These are phyloP conservation scores for Colletotrichum agaves DNA, from an alignment of 2,329 filamentous ascomycete genomes.

Conservation along the genomic window DNA sequence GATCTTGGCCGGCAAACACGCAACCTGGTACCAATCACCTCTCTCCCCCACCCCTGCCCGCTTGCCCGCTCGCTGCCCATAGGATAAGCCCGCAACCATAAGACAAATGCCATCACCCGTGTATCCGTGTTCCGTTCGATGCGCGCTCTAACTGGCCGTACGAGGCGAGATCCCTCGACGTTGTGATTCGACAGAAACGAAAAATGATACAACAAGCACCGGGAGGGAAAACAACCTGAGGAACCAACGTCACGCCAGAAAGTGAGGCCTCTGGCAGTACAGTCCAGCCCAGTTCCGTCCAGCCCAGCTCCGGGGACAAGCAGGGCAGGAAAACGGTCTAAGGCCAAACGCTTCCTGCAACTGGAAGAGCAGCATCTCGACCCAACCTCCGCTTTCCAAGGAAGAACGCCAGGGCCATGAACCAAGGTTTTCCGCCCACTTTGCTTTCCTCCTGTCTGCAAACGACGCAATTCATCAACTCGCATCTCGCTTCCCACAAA, in stretches of 20 bases:
- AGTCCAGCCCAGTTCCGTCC: too few relatives aligned
- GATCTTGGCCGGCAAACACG: conserved; percentile 34
- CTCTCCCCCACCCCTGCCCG: not conserved
- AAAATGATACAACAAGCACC: conserved; percentile 7
- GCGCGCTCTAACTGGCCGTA: not conserved
- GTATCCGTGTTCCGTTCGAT: not conserved
- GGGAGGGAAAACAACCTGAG: not conserved
- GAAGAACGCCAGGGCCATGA: conserved; percentile 24
- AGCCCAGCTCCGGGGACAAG: too few relatives aligned
- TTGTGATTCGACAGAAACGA: conserved; percentile 10
- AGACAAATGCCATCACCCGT: conserved; percentile 30
- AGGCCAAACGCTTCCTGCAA: not conserved
- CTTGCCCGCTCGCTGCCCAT: not conserved
- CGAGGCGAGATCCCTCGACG: not conserved
- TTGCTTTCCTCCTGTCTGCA: conserved; percentile 14
- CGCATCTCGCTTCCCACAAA: conserved; percentile 22
- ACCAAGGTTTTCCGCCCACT: conserved; percentile 31
- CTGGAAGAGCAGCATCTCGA: conserved; percentile 28
- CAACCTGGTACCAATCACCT: conserved; percentile 32
- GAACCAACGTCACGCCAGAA: conserved; percentile 28
- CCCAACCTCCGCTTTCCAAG: conserved; percentile 37
- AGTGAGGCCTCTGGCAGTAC: not conserved
- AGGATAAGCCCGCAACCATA: conserved; percentile 9
- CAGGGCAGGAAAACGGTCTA: too few relatives aligned
- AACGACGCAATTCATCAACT: conserved; percentile 11